Evolutionary conservation across 805 yeast genomes (phyloP).

Genomic region (Zygotorulaspora danielsina): DNA sequence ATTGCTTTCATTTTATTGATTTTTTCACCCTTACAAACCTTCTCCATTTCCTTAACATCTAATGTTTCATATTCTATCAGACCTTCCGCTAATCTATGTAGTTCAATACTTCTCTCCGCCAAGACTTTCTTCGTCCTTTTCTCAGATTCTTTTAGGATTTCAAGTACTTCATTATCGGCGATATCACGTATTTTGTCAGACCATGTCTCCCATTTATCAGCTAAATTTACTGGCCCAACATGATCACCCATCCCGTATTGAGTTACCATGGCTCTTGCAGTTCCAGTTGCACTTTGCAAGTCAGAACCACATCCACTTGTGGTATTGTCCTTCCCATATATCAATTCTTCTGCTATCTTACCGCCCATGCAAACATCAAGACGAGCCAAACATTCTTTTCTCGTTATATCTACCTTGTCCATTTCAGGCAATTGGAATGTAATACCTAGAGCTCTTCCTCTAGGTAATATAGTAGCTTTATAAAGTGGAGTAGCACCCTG

Average conservation of each 20-base stretch:
- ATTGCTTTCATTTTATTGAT: constrained; percentile 63
- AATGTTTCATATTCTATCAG: constrained; percentile 92
- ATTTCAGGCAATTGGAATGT: constrained; percentile 97
- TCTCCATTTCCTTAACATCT: constrained; percentile 85
- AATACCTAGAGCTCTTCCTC: constrained; percentile 95
- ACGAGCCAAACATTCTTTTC: constrained; percentile 82
- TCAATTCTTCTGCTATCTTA: constrained; percentile 90
- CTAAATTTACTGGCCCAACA: constrained; percentile 86
- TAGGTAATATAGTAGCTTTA: constrained; percentile 93
- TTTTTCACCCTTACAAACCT: constrained; percentile 74
- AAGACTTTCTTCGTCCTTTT: constrained; percentile 70
- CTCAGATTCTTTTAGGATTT: constrained; percentile 69
- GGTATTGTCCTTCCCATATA: constrained; percentile 86
- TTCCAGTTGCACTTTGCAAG: constrained; percentile 80
- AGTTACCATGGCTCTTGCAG: constrained; percentile 96
- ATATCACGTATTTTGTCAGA: constrained; percentile 79
- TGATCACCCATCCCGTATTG: constrained; percentile 93
- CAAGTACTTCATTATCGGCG: constrained; percentile 91
- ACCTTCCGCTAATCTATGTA: constrained; percentile 87
- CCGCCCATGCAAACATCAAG: constrained; percentile 99
- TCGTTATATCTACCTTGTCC: constrained; percentile 94
- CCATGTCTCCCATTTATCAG: constrained; percentile 95
- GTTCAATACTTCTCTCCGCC: constrained; percentile 57
- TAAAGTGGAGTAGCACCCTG: constrained; percentile 92
- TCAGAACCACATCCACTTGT: constrained; percentile 96